A percentile compares a stretch with the other conserved stretches of the same genome.
These are phyloP conservation scores for Fusarium clavum DNA, from an alignment of 2,329 filamentous ascomycete species.

Conservation along the genomic window DNA sequence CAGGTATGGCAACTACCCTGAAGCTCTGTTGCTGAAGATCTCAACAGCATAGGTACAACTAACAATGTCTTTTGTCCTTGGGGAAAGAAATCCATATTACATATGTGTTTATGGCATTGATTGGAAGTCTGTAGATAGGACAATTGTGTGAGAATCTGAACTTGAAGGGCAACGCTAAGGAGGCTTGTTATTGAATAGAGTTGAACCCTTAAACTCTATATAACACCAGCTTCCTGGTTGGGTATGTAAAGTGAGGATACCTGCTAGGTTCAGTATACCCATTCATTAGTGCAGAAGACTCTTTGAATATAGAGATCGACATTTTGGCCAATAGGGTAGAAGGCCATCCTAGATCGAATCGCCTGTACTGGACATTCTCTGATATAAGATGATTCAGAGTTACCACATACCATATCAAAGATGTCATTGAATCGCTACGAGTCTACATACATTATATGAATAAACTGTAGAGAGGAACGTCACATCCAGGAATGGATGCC, in stretches of 20 bases:
- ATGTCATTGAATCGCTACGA: background rate
- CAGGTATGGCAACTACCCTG: conserved; percentile 9
- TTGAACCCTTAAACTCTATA: background rate
- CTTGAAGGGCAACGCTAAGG: background rate
- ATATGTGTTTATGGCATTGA: background rate
- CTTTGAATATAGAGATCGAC: background rate
- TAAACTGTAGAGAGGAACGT: background rate
- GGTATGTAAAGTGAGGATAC: background rate
- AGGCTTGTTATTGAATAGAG: background rate
- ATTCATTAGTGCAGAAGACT: background rate
- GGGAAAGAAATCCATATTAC: background rate
- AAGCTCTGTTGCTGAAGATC: background rate
- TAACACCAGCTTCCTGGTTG: background rate
- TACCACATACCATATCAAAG: background rate
- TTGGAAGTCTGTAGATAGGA: background rate
- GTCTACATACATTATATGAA: background rate
- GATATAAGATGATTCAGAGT: background rate
- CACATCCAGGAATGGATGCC: background rate
- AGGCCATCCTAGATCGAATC: background rate
- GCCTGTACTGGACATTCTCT: too few relatives aligned
- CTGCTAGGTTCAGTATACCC: background rate
- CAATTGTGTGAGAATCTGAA: too few relatives aligned
- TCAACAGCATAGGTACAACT: background rate
- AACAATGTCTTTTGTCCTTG: background rate
- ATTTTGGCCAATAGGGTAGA: background rate